Conservation (phyloP, 2,329 filamentous ascomycete genomes). For the Davidsoniella eucalypti region DNA sequence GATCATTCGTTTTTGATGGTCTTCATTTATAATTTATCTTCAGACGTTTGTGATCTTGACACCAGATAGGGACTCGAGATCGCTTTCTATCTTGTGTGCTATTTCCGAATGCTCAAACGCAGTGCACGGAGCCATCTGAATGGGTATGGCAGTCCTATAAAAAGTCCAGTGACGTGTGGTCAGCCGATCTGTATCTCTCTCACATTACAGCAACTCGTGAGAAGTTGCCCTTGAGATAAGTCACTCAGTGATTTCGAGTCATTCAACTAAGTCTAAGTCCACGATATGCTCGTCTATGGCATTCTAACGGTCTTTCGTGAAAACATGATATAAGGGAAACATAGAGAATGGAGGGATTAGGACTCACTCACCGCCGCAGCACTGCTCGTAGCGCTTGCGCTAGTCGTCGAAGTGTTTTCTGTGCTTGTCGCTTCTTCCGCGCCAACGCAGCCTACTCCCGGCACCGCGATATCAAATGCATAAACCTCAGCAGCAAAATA, state of each 20-base stretch:
- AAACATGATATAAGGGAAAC: not conserved
- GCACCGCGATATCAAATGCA: conserved; percentile 46
- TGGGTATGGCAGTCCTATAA: conserved; percentile 37
- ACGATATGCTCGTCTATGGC: too few relatives aligned
- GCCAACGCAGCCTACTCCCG: conserved; percentile 45
- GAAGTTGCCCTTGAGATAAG: too few relatives aligned
- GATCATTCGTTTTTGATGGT: not conserved
- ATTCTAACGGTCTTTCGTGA: too few relatives aligned
- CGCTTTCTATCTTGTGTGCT: not conserved
- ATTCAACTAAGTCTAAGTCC: not conserved
- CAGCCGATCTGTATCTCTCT: conserved; percentile 17
- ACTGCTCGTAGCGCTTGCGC: conserved; percentile 21
- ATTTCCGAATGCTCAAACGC: conserved; percentile 9
- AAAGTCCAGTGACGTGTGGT: conserved; percentile 35
- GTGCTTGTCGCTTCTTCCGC: conserved; percentile 14
- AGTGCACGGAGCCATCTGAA: conserved; percentile 25
- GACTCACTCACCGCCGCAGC: conserved; percentile 24
- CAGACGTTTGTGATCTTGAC: not conserved
- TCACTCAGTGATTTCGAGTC: not conserved
- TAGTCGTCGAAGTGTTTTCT: conserved; percentile 13
- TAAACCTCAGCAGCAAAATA: conserved; percentile 55
- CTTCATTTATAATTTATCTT: not conserved
- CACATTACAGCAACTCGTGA: not conserved
- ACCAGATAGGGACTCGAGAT: too few relatives aligned
- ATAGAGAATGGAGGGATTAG: not conserved